Conservation (phyloP, 768 basidiomycete species). For the Tricholoma sp. region DNA sequence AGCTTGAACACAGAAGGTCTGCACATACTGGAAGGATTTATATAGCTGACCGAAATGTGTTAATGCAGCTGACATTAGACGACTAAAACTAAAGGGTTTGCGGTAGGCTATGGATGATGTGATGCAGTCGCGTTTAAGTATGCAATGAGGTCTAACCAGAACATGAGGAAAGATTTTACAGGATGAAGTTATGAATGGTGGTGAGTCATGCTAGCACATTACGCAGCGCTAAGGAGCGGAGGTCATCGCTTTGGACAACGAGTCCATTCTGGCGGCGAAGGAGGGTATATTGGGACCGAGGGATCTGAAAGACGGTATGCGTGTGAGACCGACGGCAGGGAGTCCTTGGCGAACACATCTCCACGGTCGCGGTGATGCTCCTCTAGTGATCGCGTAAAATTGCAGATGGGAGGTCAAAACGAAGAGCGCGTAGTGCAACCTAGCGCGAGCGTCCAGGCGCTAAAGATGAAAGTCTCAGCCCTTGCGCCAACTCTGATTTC, state of each 20-base stretch:
- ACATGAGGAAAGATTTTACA: slow-evolving; percentile 8
- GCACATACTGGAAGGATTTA: not conserved
- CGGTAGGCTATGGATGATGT: not conserved
- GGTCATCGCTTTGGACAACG: slow-evolving; percentile 7
- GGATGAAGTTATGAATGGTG: slow-evolving; percentile 4
- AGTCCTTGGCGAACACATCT: slow-evolving; percentile 13
- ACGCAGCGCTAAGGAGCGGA: not conserved
- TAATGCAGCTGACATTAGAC: not conserved
- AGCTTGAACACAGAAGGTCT: not conserved
- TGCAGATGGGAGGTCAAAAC: slow-evolving; percentile 3
- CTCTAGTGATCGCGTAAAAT: slow-evolving; percentile 2
- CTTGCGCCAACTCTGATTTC: slow-evolving; percentile 83
- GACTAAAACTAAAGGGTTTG: slow-evolving; percentile 2
- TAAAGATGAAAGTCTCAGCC: slow-evolving; percentile 64
- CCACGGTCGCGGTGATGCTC: not conserved
- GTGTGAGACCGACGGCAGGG: slow-evolving; percentile 16
- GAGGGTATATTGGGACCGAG: slow-evolving; percentile 16
- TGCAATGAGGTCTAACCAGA: slow-evolving; percentile 11
- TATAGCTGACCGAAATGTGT: not conserved
- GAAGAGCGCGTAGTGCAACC: slow-evolving; percentile 2
- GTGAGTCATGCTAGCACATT: slow-evolving; percentile 5
- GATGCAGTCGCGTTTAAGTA: slow-evolving; percentile 1
- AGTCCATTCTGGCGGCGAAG: slow-evolving; percentile 10
- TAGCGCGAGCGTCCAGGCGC: slow-evolving; percentile 37
- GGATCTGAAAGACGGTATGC: slow-evolving; percentile 22